Percentiles rank a stretch among this genome's conserved stretches.
phyloP scores from a whole-genome alignment of 2,329 filamentous ascomycete genomes.

The Pseudogymnoascus sp. region DNA sequence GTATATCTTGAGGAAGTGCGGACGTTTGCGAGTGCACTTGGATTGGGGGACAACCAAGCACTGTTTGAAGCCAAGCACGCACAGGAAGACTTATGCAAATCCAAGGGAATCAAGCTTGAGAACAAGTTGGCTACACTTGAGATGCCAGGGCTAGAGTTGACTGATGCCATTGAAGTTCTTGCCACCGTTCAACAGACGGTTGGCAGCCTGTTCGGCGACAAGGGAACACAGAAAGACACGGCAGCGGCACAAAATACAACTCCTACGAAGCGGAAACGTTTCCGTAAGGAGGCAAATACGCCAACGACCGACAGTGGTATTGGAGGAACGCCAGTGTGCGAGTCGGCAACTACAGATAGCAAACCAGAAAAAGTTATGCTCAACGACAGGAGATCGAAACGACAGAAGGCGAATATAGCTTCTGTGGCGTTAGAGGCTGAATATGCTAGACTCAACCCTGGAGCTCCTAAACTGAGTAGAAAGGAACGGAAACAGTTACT shows the following conservation, averaged over 20 bases:
- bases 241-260: neutral
- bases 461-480: neutral
- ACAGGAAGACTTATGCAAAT: neutral
- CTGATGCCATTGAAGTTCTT: neutral
- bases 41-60: neutral
- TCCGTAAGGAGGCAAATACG: neutral
- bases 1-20: neutral
- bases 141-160: neutral
- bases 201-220: neutral
- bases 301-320: neutral
- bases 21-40: neutral
- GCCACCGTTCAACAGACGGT: constrained; percentile 1
- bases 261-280: neutral
- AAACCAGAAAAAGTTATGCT: neutral
- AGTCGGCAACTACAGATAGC: neutral
- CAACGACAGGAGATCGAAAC: neutral
- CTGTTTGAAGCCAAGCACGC: neutral
- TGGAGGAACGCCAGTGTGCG: neutral
- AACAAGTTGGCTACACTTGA: neutral
- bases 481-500: neutral
- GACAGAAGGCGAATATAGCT: neutral
- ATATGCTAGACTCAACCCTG: neutral
- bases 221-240: neutral
- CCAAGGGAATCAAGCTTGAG: neutral
- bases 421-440: neutral